These are phyloP conservation scores for Pestalotiopsis sp. DNA, from an alignment of 2,329 filamentous ascomycete genomes.

Conservation along the genomic window DNA sequence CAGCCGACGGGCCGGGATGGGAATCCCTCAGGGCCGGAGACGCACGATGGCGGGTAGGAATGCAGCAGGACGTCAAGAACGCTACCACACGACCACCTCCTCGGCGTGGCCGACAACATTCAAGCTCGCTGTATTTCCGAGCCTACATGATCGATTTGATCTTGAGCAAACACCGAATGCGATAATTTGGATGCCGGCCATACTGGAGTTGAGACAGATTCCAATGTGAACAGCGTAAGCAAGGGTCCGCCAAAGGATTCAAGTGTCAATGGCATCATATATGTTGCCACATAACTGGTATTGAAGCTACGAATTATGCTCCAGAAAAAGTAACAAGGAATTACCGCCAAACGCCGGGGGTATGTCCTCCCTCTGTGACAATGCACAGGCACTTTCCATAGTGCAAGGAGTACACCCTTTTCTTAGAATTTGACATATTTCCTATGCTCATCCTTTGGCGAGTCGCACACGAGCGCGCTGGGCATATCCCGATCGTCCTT, in stretches of 20 bases:
- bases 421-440: conserved; percentile 2
- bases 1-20: neutral
- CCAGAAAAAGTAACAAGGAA: neutral
- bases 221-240: neutral
- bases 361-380: neutral
- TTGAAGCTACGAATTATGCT: neutral
- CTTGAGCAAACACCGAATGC: neutral
- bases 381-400: neutral
- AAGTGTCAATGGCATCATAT: neutral
- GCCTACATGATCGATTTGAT: neutral
- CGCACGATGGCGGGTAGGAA: neutral
- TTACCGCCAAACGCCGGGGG: neutral
- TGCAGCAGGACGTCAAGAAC: neutral
- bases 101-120: neutral
- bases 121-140: neutral
- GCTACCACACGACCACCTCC: neutral
- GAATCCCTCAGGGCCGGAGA: neutral
- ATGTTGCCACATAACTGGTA: neutral
- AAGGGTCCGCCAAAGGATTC: neutral
- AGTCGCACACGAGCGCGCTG: neutral
- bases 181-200: neutral
- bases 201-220: neutral
- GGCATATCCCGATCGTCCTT: neutral
- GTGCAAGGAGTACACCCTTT: neutral
- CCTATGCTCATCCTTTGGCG: neutral